A percentile compares a stretch with the other conserved stretches of the same genome.
These are phyloP conservation scores for Botrytis hyacinthi DNA, from an alignment of 2,329 filamentous ascomycete species.

Conservation along the genomic window DNA sequence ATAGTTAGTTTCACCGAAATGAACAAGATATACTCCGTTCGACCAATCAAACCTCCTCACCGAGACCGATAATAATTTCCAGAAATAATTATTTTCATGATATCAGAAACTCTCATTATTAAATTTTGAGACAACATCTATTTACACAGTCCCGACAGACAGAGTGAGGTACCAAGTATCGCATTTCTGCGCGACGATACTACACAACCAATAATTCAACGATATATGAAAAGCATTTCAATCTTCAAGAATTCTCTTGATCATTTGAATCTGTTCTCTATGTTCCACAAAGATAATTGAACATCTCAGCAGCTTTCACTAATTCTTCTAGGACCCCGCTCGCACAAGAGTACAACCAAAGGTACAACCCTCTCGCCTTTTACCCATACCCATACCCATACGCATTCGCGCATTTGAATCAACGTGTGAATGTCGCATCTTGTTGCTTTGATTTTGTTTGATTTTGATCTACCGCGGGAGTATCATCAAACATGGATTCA, in stretches of 20 bases:
- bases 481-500: not conserved
- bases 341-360: not conserved
- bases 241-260: not conserved
- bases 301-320: slow-evolving; percentile 10
- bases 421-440: not conserved
- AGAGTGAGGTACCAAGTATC: not conserved
- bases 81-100: not conserved
- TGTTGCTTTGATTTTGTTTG: not conserved
- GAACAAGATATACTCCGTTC: not conserved
- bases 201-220: not conserved
- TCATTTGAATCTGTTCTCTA: not conserved
- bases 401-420: not conserved
- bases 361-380: not conserved
- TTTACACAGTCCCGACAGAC: not conserved
- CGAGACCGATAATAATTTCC: not conserved
- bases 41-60: not conserved
- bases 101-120: not conserved
- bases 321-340: slow-evolving; percentile 16
- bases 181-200: not conserved
- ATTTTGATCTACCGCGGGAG: not conserved
- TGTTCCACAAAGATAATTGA: not conserved
- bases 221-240: not conserved
- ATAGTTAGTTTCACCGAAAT: not conserved
- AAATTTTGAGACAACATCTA: not conserved
- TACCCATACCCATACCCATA: not conserved